These are phyloP conservation scores for Penicillium sp. DNA, from an alignment of 2,329 filamentous ascomycete genomes.

Conservation along the genomic window DNA sequence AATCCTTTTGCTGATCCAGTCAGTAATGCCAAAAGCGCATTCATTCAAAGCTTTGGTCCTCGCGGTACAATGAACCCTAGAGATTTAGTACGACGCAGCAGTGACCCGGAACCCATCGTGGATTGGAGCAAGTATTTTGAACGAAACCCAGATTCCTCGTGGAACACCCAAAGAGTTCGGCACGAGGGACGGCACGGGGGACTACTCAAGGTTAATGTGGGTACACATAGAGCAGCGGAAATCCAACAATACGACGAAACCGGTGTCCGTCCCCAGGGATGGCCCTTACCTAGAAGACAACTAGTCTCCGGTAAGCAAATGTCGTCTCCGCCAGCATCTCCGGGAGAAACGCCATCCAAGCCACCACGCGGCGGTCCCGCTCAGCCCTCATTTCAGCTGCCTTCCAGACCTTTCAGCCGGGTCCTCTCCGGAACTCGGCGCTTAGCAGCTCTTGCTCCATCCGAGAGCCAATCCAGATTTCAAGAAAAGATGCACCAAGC, in stretches of 20 bases:
- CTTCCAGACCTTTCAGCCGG: background rate
- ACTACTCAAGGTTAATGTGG: slow-evolving; percentile 1
- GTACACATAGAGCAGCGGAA: background rate
- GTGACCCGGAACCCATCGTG: background rate
- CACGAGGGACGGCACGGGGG: background rate
- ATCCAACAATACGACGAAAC: background rate
- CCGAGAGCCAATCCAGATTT: background rate
- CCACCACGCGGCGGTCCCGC: background rate
- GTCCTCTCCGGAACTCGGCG: background rate
- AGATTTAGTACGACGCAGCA: background rate
- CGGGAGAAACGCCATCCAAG: background rate
- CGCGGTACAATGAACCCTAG: background rate
- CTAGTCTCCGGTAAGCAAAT: too few species aligned
- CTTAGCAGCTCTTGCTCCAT: background rate
- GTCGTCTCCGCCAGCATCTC: background rate
- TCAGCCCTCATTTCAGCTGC: background rate
- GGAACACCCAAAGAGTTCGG: background rate
- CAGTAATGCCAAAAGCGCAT: background rate
- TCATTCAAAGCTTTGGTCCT: background rate
- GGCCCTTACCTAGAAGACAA: background rate
- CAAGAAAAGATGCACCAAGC: background rate
- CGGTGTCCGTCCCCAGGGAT: background rate
- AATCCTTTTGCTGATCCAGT: background rate
- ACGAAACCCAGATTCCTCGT: background rate
- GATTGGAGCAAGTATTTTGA: slow-evolving; percentile 8